phyloP scores from a whole-genome alignment of 2,329 filamentous ascomycete genomes.

The Diplodia seriata region DNA sequence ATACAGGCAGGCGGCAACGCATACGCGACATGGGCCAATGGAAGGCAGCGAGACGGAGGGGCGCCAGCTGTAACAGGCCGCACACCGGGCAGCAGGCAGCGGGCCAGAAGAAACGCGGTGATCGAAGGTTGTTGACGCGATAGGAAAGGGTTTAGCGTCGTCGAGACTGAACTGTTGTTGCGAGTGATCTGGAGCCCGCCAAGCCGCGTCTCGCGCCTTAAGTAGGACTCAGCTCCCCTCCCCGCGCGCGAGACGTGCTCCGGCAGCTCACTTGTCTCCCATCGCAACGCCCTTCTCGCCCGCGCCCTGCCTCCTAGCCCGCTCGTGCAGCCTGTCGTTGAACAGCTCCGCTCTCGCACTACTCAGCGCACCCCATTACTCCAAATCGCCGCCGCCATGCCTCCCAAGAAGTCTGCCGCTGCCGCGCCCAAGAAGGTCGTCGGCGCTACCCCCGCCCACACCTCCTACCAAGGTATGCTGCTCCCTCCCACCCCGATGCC shows the following conservation, averaged over 20 bases:
- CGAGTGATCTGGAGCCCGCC: conserved; percentile 31
- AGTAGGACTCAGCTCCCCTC: conserved; percentile 30
- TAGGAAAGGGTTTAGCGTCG: conserved; percentile 32
- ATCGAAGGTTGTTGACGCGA: conserved; percentile 26
- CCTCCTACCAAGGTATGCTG: conserved; percentile 69
- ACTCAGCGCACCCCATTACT: conserved; percentile 36
- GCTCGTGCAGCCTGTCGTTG: conserved; percentile 41
- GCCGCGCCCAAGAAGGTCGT: conserved; percentile 65
- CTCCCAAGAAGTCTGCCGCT: conserved; percentile 68
- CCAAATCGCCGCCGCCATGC: conserved; percentile 57
- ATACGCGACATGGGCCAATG: conserved; percentile 26
- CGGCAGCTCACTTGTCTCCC: conserved; percentile 21
- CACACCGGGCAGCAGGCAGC: conserved; percentile 20
- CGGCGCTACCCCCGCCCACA: conserved; percentile 62
- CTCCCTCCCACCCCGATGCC: conserved; percentile 54
- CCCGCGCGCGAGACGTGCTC: conserved; percentile 31
- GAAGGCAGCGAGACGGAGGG: background rate
- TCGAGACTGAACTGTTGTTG: conserved; percentile 26
- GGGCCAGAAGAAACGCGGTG: conserved; percentile 20
- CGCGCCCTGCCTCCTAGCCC: background rate
- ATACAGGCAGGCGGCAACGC: conserved; percentile 27
- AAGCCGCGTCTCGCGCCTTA: conserved; percentile 31
- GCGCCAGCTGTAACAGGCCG: conserved; percentile 11
- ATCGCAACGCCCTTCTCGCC: conserved; percentile 16
- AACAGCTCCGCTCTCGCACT: conserved; percentile 43